phyloP scores from a whole-genome alignment of 164 flowering plant species.

The Vitis labrusca region DNA sequence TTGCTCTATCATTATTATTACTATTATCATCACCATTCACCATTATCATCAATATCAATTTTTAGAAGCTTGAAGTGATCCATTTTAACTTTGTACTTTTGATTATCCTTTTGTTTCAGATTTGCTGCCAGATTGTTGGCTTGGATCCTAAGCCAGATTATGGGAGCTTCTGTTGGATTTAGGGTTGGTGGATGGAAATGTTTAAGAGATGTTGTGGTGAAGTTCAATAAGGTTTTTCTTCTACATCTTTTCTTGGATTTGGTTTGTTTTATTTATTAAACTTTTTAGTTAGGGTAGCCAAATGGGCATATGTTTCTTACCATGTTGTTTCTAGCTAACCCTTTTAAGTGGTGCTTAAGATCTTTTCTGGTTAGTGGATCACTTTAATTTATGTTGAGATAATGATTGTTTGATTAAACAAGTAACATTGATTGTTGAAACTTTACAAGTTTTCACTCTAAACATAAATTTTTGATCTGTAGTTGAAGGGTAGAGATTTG shows the following conservation, averaged over 20 bases:
- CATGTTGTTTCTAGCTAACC: not conserved
- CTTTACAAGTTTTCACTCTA: not conserved
- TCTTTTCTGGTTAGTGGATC: not conserved
- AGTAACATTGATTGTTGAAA: not conserved
- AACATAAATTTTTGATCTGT: not conserved
- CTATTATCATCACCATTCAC: not conserved
- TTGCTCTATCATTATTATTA: too few relatives aligned
- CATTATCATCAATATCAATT: not conserved
- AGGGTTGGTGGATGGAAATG: constrained; percentile 97
- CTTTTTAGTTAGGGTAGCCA: not conserved
- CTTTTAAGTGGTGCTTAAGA: too few relatives aligned
- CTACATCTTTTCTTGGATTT: not conserved
- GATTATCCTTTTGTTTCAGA: constrained; percentile 39
- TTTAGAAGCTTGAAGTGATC: not conserved
- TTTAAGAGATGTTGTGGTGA: constrained; percentile 81
- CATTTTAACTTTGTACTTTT: not conserved
- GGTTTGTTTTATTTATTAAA: not conserved
- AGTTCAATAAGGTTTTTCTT: constrained; percentile 77
- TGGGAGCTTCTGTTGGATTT: constrained; percentile 88
- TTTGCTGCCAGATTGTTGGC: constrained; percentile 84
- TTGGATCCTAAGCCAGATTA: constrained; percentile 72
- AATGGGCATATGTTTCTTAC: not conserved
- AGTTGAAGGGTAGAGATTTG: not conserved
- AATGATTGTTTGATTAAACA: not conserved
- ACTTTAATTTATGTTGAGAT: not conserved